Percentiles rank a stretch among this genome's conserved stretches.
Conservation (phyloP, 75 land plant species). For the Larix kaempferi region DNA sequence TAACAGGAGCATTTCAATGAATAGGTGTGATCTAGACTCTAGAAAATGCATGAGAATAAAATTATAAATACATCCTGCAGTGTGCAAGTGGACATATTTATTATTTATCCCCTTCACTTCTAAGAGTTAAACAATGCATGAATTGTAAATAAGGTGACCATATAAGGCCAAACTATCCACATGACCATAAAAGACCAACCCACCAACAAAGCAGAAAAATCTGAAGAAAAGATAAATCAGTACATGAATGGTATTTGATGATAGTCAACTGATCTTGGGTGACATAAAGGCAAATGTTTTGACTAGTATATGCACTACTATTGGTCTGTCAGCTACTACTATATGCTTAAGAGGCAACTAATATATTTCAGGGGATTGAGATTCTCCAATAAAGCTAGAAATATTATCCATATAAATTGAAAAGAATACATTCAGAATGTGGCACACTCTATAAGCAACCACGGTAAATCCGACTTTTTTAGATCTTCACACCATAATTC, state of each 20-base stretch:
- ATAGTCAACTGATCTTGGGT: no score
- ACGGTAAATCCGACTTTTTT: neutral
- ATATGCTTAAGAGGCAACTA: neutral
- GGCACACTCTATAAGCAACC: neutral
- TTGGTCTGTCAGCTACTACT: neutral
- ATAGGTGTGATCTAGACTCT: neutral
- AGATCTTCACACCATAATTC: no score
- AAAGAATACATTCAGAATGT: neutral
- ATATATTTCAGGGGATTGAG: neutral
- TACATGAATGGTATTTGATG: no score
- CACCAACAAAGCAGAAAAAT: neutral
- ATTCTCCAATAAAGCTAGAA: neutral
- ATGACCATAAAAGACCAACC: neutral
- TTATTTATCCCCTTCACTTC: neutral
- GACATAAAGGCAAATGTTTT: neutral
- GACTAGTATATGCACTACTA: neutral
- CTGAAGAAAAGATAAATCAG: no score
- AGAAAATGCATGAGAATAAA: no score
- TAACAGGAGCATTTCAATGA: neutral
- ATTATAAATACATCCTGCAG: no score
- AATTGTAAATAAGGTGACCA: neutral
- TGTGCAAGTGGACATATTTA: neutral
- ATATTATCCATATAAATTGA: neutral
- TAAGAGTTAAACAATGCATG: neutral
- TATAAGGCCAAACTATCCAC: neutral